Base-by-base conservation (phyloP, 1,139 yeast genomes). In the Sugiyamaella pinicola region DNA sequence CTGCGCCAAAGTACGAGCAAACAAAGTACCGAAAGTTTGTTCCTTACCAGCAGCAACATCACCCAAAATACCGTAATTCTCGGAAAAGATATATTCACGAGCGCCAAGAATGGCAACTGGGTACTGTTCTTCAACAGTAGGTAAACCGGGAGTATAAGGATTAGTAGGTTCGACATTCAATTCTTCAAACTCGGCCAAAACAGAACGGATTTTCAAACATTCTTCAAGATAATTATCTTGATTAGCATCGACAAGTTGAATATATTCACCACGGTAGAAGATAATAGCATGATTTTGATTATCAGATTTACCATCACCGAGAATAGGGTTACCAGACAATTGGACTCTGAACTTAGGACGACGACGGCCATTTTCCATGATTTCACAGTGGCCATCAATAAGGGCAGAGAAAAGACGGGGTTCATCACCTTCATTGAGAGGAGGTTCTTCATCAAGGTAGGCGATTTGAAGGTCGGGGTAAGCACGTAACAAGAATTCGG, bases 31-130 rank as follows among this genome's bases (percentile, higher is more conserved):
- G 71, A 93, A 93, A 64, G 99, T 93, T 75, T 93, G 99, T 81
- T 93, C 99, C 78, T 93, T 93, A 83, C 98, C 99, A 62, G 99
- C 99, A 66, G 99, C 99, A 73, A 93, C 95, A 75, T 93, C 99
- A 85, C 99, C 99, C 64, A 93, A 81, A 67, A 93, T 88, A 86
- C 99, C 99, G 62, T 96, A 87, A 78, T 91, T 93, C 75, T 93
- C 99, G 59, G 97, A 89, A 87, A 93, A 93, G 76, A 93, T 93
- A 76, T 93, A 93, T 77, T 93, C 99, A 79, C 99, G 87, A 53
- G 99, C 98, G 84, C 99, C 99, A 66, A 93, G 89, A 71, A 93
- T 91, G 55, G 99, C 99, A 66, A 93, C 99, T 31, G 99, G 99
- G 33, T 61, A 39, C 43, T 45, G 41, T 44, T 37, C 47, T 26